A percentile compares a stretch with the other conserved stretches of the same genome.
phyloP scores from a whole-genome alignment of 1,284 basidiomycete species.

The Sphaerobolus stellatus region DNA sequence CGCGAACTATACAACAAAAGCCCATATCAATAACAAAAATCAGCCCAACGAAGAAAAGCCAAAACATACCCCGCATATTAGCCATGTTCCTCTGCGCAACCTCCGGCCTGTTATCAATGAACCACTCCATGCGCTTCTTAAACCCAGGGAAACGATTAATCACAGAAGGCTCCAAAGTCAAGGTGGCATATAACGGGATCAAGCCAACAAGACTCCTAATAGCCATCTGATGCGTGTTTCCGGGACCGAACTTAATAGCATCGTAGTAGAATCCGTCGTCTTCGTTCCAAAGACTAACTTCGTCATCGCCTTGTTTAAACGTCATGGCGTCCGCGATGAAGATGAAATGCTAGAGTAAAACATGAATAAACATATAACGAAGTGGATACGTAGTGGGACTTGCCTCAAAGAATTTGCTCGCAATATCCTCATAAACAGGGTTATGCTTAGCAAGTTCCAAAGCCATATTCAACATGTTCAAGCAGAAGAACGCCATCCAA shows the following conservation, averaged over 20 bases:
- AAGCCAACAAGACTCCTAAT: constrained; percentile 92
- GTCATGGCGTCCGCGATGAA: constrained; percentile 99
- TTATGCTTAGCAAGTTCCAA: constrained; percentile 98
- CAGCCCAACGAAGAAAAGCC: neutral
- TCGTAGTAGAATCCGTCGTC: constrained; percentile 98
- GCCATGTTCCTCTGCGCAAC: constrained; percentile 91
- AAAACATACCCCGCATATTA: constrained; percentile 81
- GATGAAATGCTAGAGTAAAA: constrained; percentile 76
- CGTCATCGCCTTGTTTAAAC: constrained; percentile 72
- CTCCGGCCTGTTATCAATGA: constrained; percentile 88
- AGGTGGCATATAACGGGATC: constrained; percentile 92
- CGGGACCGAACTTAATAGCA: constrained; percentile 87
- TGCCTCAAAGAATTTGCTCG: constrained; percentile 97
- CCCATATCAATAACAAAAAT: neutral
- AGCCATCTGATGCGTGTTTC: constrained; percentile 85
- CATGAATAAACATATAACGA: constrained; percentile 7
- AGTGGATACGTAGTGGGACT: constrained; percentile 20
- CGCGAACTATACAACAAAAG: constrained; percentile 49
- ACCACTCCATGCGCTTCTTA: constrained; percentile 99
- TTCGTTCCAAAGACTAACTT: constrained; percentile 91
- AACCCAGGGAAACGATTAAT: constrained; percentile 94
- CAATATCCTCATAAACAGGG: constrained; percentile 96
- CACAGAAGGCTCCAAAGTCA: constrained; percentile 87
- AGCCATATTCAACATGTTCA: constrained; percentile 98
- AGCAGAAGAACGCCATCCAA: constrained; percentile 98